These are phyloP conservation scores for Apostasia shenzhenica DNA, from an alignment of 106 monocot genomes.

Conservation along the genomic window DNA sequence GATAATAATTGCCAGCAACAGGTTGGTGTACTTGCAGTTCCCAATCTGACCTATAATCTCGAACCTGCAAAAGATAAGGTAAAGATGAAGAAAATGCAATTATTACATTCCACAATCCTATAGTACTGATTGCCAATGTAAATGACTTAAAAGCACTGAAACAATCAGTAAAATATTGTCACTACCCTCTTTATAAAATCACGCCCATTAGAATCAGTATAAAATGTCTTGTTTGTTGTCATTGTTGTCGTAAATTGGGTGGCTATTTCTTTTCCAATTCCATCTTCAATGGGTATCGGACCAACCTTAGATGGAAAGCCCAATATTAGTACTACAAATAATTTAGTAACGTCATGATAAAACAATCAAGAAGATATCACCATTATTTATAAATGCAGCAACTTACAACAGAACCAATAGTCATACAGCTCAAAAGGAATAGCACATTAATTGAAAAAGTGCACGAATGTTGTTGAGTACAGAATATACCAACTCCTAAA, in stretches of 20 bases:
- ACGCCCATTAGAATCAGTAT: conserved; percentile 93
- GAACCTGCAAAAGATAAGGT: conserved; percentile 45
- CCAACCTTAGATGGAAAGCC: conserved; percentile 47
- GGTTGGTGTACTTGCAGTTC: conserved; percentile 83
- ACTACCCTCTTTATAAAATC: conserved; percentile 93
- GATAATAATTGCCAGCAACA: conserved; percentile 97
- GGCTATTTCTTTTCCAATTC: conserved; percentile 75
- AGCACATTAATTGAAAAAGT: too few relatives aligned
- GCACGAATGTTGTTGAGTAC: neutral
- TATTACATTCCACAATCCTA: neutral
- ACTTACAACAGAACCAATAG: too few relatives aligned
- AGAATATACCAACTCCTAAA: neutral
- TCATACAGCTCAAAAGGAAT: too few relatives aligned
- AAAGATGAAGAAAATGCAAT: neutral
- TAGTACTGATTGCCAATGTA: too few relatives aligned
- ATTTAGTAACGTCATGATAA: neutral
- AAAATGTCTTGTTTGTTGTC: conserved; percentile 75
- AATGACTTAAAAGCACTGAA: neutral
- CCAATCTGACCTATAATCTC: conserved; percentile 96
- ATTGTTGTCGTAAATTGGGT: conserved; percentile 55
- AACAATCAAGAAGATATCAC: too few relatives aligned
- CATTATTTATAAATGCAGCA: too few relatives aligned
- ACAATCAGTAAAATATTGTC: neutral
- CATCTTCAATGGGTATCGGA: conserved; percentile 76
- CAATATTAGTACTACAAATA: neutral